phyloP scores from a whole-genome alignment of 768 basidiomycete genomes.

The Rhodosporidiobolus odoratus region DNA sequence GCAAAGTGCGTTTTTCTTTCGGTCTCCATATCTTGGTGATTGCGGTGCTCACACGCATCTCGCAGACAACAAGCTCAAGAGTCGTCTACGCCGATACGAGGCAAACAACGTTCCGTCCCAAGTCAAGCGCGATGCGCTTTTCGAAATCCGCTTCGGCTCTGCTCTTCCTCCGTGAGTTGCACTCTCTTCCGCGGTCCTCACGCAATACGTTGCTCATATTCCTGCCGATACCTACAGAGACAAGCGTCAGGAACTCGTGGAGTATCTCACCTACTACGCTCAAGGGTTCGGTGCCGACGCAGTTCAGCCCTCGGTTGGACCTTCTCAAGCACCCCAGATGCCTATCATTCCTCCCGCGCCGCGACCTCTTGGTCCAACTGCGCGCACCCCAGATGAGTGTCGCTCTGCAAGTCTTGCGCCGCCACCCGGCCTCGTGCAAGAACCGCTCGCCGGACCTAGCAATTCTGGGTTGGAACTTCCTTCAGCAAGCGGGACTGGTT shows the following conservation, averaged over 20 bases:
- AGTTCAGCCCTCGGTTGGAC: not conserved
- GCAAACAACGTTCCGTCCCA: conserved; percentile 11
- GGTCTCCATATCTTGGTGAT: not conserved
- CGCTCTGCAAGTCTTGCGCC: not conserved
- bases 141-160: conserved; percentile 34
- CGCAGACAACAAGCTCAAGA: conserved; percentile 22
- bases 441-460: conserved; percentile 28
- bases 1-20: conserved; percentile 17
- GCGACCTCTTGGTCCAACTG: not conserved
- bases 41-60: no score
- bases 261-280: conserved; percentile 25
- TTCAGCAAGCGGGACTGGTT: conserved; percentile 25
- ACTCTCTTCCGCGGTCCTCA: no score
- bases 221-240: not conserved
- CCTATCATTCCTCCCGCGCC: not conserved
- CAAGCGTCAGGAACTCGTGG: conserved; percentile 21
- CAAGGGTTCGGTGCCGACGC: not conserved
- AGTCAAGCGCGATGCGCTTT: conserved; percentile 26
- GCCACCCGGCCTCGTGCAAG: not conserved
- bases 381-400: no score
- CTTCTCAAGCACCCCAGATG: not conserved
- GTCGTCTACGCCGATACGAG: conserved; percentile 26
- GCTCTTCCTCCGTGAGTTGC: conserved; percentile 20
- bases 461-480: conserved; percentile 30
- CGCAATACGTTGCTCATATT: not conserved